A percentile compares a stretch with the other conserved stretches of the same genome.
Evolutionary conservation across 1,139 yeast species (phyloP).

Genomic region (Debaryomyces sp.): DNA sequence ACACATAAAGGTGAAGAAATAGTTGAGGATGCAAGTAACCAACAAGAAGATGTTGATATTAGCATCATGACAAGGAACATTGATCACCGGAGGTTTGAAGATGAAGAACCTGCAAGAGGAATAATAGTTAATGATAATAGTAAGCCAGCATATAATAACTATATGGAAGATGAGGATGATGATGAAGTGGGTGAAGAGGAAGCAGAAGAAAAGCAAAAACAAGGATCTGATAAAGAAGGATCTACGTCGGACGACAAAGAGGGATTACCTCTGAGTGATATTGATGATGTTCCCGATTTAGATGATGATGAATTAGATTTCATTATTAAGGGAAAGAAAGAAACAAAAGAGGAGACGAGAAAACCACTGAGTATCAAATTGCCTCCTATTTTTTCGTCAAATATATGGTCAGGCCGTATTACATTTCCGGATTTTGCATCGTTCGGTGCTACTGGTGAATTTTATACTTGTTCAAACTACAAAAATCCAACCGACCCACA

Average conservation of each 20-base stretch:
- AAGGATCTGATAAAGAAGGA: conserved; percentile 9
- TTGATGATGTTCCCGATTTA: conserved; percentile 27
- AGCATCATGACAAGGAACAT: conserved; percentile 43
- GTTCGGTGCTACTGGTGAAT: conserved; percentile 47
- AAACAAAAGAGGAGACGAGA: not conserved
- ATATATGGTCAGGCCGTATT: conserved; percentile 59
- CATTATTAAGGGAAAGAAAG: conserved; percentile 13
- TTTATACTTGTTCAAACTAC: conserved; percentile 40
- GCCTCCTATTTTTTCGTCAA: conserved; percentile 17
- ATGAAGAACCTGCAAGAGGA: conserved; percentile 13
- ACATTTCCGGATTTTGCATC: conserved; percentile 57
- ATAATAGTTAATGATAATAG: conserved; percentile 16
- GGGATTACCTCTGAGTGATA: conserved; percentile 12
- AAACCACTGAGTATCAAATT: conserved; percentile 11
- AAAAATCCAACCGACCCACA: conserved; percentile 27
- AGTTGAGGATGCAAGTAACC: conserved; percentile 51
- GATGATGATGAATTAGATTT: conserved; percentile 24
- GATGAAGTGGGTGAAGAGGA: conserved; percentile 21
- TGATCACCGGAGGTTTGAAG: conserved; percentile 43
- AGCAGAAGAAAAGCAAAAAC: not conserved
- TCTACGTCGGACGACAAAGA: conserved; percentile 5
- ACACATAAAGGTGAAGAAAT: conserved; percentile 89
- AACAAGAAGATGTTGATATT: conserved; percentile 30
- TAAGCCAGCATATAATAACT: conserved; percentile 10
- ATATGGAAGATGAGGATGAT: conserved; percentile 20